Percentiles rank a stretch among this genome's conserved stretches.
These are phyloP conservation scores for Fusarium avenaceum DNA, from an alignment of 2,329 filamentous ascomycete genomes.

Conservation along the genomic window DNA sequence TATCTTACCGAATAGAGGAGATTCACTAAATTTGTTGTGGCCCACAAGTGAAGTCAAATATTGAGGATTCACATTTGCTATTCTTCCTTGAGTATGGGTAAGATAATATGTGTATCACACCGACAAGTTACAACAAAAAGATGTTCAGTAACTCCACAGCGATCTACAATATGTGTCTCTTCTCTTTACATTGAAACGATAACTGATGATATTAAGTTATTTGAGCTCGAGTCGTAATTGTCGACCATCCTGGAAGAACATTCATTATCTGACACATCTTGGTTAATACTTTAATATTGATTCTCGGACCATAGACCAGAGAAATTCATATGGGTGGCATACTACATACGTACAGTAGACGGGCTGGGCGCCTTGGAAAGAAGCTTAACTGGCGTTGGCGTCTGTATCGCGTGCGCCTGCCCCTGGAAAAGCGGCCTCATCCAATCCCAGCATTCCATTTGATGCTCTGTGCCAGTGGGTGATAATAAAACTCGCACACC, in stretches of 20 bases:
- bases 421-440: slow-evolving; percentile 44
- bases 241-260: background rate
- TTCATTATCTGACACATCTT: background rate
- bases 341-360: background rate
- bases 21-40: slow-evolving; percentile 10
- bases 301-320: background rate
- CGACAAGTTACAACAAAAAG: background rate
- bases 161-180: slow-evolving; percentile 32
- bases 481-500: background rate
- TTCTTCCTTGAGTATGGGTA: background rate
- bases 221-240: slow-evolving; percentile 20
- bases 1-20: slow-evolving; percentile 1
- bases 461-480: slow-evolving; percentile 13
- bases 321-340: slow-evolving; percentile 14
- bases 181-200: slow-evolving; percentile 8
- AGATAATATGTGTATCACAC: background rate
- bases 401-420: slow-evolving; percentile 42
- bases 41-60: slow-evolving; percentile 1
- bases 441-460: slow-evolving; percentile 39
- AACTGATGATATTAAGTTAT: slow-evolving; percentile 5
- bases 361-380: slow-evolving; percentile 39
- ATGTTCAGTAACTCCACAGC: slow-evolving; percentile 25
- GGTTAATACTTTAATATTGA: too few species aligned
- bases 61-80: background rate
- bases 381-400: slow-evolving; percentile 49